A percentile compares a stretch with the other conserved stretches of the same genome.
These are phyloP conservation scores for Podaxis sp. DNA, from an alignment of 768 basidiomycete genomes.

Conservation along the genomic window DNA sequence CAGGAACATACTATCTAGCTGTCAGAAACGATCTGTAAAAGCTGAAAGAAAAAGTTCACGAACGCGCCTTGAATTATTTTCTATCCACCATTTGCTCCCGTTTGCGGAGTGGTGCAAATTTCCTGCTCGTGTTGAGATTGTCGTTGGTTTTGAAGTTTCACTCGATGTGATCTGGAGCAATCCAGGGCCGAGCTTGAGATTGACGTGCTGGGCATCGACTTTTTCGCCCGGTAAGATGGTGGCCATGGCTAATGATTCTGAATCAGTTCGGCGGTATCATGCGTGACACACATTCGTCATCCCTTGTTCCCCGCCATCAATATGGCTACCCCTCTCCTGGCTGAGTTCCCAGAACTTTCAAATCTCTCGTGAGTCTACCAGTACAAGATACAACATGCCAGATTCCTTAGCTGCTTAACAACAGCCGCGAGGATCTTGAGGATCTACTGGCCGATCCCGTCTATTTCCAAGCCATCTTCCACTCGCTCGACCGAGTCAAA, in stretches of 20 bases:
- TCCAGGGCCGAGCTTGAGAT: slow-evolving; percentile 86
- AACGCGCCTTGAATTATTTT: slow-evolving; percentile 82
- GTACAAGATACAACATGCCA: neutral
- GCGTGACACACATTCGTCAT: slow-evolving; percentile 5
- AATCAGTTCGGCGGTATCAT: slow-evolving; percentile 20
- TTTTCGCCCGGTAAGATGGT: slow-evolving; percentile 80
- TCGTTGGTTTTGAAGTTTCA: slow-evolving; percentile 28
- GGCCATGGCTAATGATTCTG: slow-evolving; percentile 26
- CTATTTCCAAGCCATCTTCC: slow-evolving; percentile 88
- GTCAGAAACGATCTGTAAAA: slow-evolving; percentile 7
- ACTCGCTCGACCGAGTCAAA: slow-evolving; percentile 73
- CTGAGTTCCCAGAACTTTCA: slow-evolving; percentile 73
- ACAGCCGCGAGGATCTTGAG: slow-evolving; percentile 86
- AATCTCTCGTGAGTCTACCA: slow-evolving; percentile 58
- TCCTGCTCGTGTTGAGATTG: slow-evolving; percentile 69
- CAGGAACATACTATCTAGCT: slow-evolving; percentile 77
- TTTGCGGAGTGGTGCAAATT: slow-evolving; percentile 67
- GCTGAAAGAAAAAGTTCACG: slow-evolving; percentile 29
- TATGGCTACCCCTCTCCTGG: slow-evolving; percentile 46
- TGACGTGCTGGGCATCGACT: slow-evolving; percentile 71
- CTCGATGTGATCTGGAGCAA: slow-evolving; percentile 46
- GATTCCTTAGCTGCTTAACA: neutral
- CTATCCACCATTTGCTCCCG: slow-evolving; percentile 84
- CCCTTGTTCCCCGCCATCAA: slow-evolving; percentile 13
- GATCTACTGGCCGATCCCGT: slow-evolving; percentile 77